These are phyloP conservation scores for Leishmania tropica DNA, from an alignment of 208 protist genomes.

Conservation along the genomic window DNA sequence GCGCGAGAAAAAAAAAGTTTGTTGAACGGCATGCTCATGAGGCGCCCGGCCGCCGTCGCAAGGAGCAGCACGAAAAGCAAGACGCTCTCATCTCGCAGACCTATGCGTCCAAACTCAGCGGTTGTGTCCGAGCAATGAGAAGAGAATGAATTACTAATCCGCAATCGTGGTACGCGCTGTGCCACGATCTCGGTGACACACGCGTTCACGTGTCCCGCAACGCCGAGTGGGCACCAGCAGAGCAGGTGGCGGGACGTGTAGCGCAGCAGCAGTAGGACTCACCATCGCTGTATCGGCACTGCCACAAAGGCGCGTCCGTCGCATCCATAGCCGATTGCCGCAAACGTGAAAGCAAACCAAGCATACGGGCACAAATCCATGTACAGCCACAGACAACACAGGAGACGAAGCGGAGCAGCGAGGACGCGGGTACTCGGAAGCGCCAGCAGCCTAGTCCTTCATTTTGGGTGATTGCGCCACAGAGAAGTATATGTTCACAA, in stretches of 20 bases:
- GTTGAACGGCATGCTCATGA: background rate
- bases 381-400: background rate
- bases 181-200: background rate
- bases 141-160: background rate
- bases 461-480: conserved; percentile 67
- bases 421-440: background rate
- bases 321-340: too few relatives aligned
- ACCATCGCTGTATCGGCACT: background rate
- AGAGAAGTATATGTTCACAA: conserved; percentile 81
- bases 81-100: background rate
- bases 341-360: background rate
- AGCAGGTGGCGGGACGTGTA: background rate
- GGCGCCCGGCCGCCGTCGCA: background rate
- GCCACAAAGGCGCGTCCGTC: background rate
- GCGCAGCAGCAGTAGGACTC: too few relatives aligned
- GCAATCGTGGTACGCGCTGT: background rate
- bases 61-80: background rate
- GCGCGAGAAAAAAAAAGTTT: background rate
- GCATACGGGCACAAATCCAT: background rate
- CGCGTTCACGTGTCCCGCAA: background rate
- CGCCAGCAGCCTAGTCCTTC: conserved; percentile 27
- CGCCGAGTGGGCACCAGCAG: background rate
- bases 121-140: background rate
- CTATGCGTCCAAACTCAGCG: background rate
- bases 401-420: background rate